Conservation (phyloP, 2,329 filamentous ascomycete genomes). For the Taxawa tesnikishii region DNA sequence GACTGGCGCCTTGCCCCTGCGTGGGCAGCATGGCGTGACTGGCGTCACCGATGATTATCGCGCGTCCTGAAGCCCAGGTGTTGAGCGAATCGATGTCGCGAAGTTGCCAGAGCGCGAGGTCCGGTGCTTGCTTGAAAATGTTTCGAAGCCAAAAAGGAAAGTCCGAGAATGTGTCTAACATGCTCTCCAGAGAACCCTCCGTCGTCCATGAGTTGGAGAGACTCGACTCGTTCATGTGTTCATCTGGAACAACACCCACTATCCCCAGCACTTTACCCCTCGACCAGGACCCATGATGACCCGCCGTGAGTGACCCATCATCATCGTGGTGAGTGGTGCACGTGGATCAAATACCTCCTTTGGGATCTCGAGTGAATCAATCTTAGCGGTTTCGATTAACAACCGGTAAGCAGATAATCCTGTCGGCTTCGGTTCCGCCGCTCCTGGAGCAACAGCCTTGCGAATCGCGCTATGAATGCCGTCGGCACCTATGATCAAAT, state of each 20-base stretch:
- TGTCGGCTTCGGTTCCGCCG: slow-evolving; percentile 18
- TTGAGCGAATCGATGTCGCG: slow-evolving; percentile 30
- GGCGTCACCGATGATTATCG: slow-evolving; percentile 21
- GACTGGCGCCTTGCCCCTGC: slow-evolving; percentile 30
- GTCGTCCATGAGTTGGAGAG: slow-evolving; percentile 28
- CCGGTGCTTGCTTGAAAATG: slow-evolving; percentile 18
- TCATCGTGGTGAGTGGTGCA: slow-evolving; percentile 32
- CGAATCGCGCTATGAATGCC: slow-evolving; percentile 20
- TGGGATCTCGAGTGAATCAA: slow-evolving; percentile 9
- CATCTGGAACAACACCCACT: slow-evolving; percentile 33
- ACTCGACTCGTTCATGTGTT: slow-evolving; percentile 25
- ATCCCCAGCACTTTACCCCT: slow-evolving; percentile 27
- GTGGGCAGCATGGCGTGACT: slow-evolving; percentile 29
- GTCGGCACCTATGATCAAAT: slow-evolving; percentile 26
- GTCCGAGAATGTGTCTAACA: slow-evolving; percentile 27
- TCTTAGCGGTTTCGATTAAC: slow-evolving; percentile 15
- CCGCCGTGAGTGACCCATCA: slow-evolving; percentile 26
- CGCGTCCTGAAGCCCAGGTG: slow-evolving; percentile 20
- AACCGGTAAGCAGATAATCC: slow-evolving; percentile 28
- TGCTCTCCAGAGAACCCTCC: slow-evolving; percentile 21
- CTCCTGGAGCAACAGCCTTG: slow-evolving; percentile 11
- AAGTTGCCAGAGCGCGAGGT: slow-evolving; percentile 33
- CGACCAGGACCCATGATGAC: no score
- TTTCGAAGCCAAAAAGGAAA: slow-evolving; percentile 29
- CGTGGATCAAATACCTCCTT: slow-evolving; percentile 20